These are phyloP conservation scores for Podila epicladia DNA, from an alignment of 192 early-diverging fungal species.

Conservation along the genomic window DNA sequence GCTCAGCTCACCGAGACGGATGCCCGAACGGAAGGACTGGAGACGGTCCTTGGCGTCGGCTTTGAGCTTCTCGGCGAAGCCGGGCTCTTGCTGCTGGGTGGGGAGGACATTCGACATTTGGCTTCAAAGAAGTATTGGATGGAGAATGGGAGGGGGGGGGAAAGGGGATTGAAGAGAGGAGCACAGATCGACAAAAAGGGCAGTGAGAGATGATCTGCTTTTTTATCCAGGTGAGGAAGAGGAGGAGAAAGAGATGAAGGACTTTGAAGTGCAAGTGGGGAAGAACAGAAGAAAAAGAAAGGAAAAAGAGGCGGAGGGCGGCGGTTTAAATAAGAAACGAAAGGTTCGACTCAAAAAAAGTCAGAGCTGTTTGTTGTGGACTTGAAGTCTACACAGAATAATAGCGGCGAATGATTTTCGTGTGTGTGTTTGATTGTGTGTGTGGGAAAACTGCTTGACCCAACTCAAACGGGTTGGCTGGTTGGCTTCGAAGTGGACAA, in stretches of 20 bases:
- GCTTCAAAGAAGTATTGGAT: neutral
- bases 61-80: conserved; percentile 18
- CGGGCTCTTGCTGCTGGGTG: conserved; percentile 1
- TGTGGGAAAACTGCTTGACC: no score
- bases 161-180: neutral
- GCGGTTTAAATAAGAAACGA: no score
- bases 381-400: no score
- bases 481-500: no score
- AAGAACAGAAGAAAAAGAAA: neutral
- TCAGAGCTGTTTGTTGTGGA: no score
- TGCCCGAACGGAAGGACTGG: conserved; percentile 27
- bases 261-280: neutral
- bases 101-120: conserved; percentile 25
- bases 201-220: neutral
- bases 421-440: no score
- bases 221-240: neutral
- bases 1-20: conserved; percentile 61
- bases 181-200: neutral
- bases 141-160: neutral
- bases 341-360: no score
- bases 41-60: conserved; percentile 24
- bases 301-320: no score
- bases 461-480: no score
- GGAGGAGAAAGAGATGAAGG: neutral
- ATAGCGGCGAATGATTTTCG: no score